Evolutionary conservation across 2,329 filamentous ascomycete genomes (phyloP), one percentile per base, ranked within the genome.

Genomic region (Geoglossum cookeanum): DNA sequence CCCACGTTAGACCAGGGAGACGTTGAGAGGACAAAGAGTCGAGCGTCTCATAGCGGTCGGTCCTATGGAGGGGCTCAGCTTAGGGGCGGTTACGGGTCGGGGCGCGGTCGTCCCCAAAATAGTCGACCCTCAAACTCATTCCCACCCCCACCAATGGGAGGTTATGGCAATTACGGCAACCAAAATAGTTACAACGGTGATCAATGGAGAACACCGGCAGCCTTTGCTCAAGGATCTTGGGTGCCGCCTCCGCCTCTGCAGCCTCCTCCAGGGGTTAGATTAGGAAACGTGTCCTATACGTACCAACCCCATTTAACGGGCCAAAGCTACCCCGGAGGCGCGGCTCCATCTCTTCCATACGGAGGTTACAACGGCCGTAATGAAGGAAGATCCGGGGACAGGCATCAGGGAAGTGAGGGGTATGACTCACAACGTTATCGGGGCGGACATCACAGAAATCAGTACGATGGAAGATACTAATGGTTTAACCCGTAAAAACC

Each of bases 1-100:
- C 80, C 87, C 1, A 84, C 81, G 8, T 78, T 98, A 0, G 85
- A 86, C 58, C 77, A 79, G 37, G 79, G 78, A 59, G 90, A 96
- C 65, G 80, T 91, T 57, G 84, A 90, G 61, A 76, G 78, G 6
- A 78, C 90, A 48, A 80, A 81, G 65, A 76, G 78, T 56, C 83
- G 84, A 66, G 74, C 83, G 37, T 74, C 78, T 57, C 77, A 79
- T 59, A 75, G 77, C 27, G 83, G 87, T n/a, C 78, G 87, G 56
- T 79, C 77, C 53, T 81, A 81, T 64, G 84, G 85, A 11, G 85
- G 85, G 39, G 84, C 76, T 4, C 81, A 81, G 17, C 72, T 86
- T 51, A 68, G 70, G 59, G 37, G 37, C 32, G 56, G 49, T 3
- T 29, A 57, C 35, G 47, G 55, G 44, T 45, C 39, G 17, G 56